phyloP scores from a whole-genome alignment of 2,329 filamentous ascomycete genomes.

The Aspergillus uvarum region DNA sequence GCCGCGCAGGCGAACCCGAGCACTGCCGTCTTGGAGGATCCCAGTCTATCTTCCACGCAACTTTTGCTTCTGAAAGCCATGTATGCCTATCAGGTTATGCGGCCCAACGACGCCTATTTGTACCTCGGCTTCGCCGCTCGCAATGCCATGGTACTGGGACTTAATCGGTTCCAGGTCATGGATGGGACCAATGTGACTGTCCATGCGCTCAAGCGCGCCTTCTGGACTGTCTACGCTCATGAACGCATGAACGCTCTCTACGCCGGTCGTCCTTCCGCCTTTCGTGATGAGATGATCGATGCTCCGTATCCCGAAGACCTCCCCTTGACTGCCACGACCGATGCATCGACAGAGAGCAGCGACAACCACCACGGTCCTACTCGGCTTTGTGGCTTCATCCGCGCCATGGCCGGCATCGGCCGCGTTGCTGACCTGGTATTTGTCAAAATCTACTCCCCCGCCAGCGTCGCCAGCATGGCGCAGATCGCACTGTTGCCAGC shows the following conservation, averaged over 20 bases:
- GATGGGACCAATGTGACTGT: background rate
- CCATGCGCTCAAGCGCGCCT: conserved; percentile 2
- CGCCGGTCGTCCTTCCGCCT: conserved; percentile 7
- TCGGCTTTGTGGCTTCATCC: background rate
- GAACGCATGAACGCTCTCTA: conserved; percentile 5
- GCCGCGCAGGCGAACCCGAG: background rate
- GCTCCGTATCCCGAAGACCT: conserved; percentile 3
- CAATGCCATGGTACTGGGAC: conserved; percentile 1
- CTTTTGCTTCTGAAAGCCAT: conserved; percentile 5
- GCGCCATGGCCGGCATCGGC: background rate
- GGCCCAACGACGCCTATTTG: conserved; percentile 11
- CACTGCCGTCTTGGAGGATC: background rate
- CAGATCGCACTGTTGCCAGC: background rate
- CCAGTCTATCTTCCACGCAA: background rate
- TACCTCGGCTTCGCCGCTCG: conserved; percentile 9
- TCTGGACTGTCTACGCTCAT: conserved; percentile 3
- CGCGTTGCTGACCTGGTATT: background rate
- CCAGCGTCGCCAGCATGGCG: background rate
- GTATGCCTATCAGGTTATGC: conserved; percentile 7
- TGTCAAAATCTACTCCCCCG: background rate
- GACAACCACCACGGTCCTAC: background rate
- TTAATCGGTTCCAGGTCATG: conserved; percentile 10
- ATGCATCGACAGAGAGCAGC: too few relatives aligned
- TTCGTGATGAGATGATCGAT: conserved; percentile 8
- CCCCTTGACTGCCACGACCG: background rate